Evolutionary conservation across 2,329 filamentous ascomycete species (phyloP).

Genomic region (Cladosporium sp.): DNA sequence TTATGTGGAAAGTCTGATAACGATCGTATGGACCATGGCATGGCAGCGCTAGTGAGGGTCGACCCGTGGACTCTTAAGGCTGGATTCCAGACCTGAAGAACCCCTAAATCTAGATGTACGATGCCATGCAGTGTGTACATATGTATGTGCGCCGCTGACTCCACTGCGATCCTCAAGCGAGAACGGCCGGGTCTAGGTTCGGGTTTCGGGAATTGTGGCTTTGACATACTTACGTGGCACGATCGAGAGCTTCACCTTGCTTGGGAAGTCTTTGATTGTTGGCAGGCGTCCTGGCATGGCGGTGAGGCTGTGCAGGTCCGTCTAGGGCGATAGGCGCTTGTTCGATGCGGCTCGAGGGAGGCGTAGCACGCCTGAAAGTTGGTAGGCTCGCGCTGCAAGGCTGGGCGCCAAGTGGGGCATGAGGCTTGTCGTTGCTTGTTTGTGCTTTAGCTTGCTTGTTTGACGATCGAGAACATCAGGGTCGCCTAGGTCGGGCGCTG

Average conservation of each 20-base stretch:
- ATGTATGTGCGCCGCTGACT: neutral
- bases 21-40: neutral
- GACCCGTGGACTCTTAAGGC: neutral
- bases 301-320: neutral
- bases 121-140: too few species aligned
- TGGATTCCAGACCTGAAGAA: neutral
- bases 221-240: slow-evolving; percentile 41
- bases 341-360: neutral
- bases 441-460: neutral
- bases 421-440: slow-evolving; percentile 10
- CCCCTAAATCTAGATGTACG: neutral
- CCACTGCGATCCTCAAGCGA: neutral
- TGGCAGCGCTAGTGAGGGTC: slow-evolving; percentile 7
- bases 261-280: slow-evolving; percentile 39
- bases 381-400: neutral
- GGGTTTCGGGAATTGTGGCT: slow-evolving; percentile 4
- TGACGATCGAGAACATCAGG: neutral
- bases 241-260: slow-evolving; percentile 38
- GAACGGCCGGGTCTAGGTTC: neutral
- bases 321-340: neutral
- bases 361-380: neutral
- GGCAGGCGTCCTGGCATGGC: slow-evolving; percentile 42
- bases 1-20: neutral
- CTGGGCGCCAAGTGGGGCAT: slow-evolving; percentile 1
- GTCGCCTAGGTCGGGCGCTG: neutral